phyloP scores from a whole-genome alignment of 352 stramenopile species.

The Phytophthora macrochlamydospora region DNA sequence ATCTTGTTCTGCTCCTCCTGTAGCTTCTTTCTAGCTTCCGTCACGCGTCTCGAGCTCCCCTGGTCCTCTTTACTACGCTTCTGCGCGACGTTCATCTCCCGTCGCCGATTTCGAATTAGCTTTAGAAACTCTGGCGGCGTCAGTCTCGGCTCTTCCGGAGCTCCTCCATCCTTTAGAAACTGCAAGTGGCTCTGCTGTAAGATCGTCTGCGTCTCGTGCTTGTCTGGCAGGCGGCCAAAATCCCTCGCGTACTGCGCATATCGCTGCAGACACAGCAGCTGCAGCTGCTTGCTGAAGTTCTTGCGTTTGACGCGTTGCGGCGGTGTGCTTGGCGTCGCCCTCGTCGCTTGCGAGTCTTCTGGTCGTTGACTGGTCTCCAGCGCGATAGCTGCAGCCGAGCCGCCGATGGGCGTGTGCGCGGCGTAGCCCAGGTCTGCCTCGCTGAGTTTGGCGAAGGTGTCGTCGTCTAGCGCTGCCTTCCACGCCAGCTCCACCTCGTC shows the following conservation, averaged over 20 bases:
- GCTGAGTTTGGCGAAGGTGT: slow-evolving; percentile 48
- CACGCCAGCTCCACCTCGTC: slow-evolving; percentile 55
- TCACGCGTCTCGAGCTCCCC: slow-evolving; percentile 18
- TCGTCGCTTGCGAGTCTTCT: slow-evolving; percentile 6
- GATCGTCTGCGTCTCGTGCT: slow-evolving; percentile 52
- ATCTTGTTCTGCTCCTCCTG: slow-evolving; percentile 64
- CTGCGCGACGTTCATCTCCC: slow-evolving; percentile 49
- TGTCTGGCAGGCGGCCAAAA: slow-evolving; percentile 45
- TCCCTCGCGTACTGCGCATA: slow-evolving; percentile 53
- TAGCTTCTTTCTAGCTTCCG: slow-evolving; percentile 54
- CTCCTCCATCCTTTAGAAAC: slow-evolving; percentile 59
- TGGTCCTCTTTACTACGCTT: slow-evolving; percentile 17
- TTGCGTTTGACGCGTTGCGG: slow-evolving; percentile 57
- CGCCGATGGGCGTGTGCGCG: not conserved
- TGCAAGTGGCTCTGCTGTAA: slow-evolving; percentile 58
- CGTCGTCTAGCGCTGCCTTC: slow-evolving; percentile 51
- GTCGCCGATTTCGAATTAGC: slow-evolving; percentile 68
- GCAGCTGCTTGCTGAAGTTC: slow-evolving; percentile 74
- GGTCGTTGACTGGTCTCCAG: slow-evolving; percentile 20
- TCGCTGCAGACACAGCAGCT: slow-evolving; percentile 60
- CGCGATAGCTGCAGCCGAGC: not conserved
- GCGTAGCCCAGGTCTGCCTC: slow-evolving; percentile 38
- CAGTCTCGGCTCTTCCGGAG: slow-evolving; percentile 50
- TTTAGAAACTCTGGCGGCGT: slow-evolving; percentile 68
- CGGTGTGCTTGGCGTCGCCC: slow-evolving; percentile 4